Percentiles rank a stretch among this genome's conserved stretches.
These are phyloP conservation scores for Apiospora kogelbergensis DNA, from an alignment of 2,329 filamentous ascomycete species.

Conservation along the genomic window DNA sequence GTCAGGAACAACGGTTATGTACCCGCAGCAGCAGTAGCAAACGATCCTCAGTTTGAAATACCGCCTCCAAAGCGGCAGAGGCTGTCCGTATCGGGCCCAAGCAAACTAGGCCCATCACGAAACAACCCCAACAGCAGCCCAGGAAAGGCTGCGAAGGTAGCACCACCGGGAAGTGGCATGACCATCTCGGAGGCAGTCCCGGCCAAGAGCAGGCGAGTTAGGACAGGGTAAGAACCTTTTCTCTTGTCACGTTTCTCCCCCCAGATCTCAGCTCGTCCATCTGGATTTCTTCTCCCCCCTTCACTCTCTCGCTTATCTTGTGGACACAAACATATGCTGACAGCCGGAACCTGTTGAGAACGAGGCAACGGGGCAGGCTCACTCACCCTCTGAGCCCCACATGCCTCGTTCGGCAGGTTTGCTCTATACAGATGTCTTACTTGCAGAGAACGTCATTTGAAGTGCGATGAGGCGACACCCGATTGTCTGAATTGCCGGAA, in stretches of 20 bases:
- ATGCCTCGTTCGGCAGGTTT: constrained; percentile 6
- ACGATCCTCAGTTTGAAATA: constrained; percentile 23
- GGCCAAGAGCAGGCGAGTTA: constrained; percentile 76
- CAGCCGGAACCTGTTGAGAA: constrained; percentile 3
- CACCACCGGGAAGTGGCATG: constrained; percentile 19
- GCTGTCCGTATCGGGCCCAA: constrained; percentile 17
- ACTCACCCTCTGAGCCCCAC: background rate
- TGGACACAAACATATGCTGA: background rate
- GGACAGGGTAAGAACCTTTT: constrained; percentile 55
- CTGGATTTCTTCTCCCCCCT: background rate
- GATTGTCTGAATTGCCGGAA: constrained; percentile 80
- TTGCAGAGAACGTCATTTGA: constrained; percentile 84
- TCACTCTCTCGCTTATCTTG: background rate
- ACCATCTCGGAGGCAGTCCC: constrained; percentile 24
- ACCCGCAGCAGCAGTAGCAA: constrained; percentile 5
- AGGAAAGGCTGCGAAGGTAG: constrained; percentile 15
- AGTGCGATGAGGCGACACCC: constrained; percentile 76
- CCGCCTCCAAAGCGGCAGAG: constrained; percentile 29
- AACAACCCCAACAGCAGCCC: constrained; percentile 14
- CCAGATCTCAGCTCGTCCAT: background rate
- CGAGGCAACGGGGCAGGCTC: constrained; percentile 6
- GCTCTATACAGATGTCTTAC: constrained; percentile 62
- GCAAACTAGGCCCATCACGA: constrained; percentile 9
- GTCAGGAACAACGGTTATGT: constrained; percentile 19
- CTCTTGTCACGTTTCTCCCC: background rate